A percentile compares a stretch with the other conserved stretches of the same genome.
These are phyloP conservation scores for Pythium insidiosum DNA, from an alignment of 352 stramenopile genomes.

Conservation along the genomic window DNA sequence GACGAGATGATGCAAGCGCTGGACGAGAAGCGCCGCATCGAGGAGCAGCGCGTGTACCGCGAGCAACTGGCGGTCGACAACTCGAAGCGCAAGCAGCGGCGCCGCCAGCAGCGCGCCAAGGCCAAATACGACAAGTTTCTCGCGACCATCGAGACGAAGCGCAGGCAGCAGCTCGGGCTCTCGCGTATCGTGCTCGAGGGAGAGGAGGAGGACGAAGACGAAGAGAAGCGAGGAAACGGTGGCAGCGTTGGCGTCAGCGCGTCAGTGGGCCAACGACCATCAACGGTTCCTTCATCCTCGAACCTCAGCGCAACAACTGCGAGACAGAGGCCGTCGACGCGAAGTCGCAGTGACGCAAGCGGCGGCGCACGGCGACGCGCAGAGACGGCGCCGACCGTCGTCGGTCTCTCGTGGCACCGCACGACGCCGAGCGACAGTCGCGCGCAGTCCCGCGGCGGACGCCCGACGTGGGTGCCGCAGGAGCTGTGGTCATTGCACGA, in stretches of 20 bases:
- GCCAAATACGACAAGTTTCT: slow-evolving; percentile 24
- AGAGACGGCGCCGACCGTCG: no score
- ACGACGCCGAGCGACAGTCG: background rate
- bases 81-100: slow-evolving; percentile 29
- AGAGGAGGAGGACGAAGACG: background rate
- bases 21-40: slow-evolving; percentile 28
- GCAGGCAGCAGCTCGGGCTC: slow-evolving; percentile 3
- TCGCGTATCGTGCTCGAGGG: background rate
- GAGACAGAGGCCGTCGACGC: no score
- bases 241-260: no score
- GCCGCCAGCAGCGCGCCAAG: slow-evolving; percentile 22
- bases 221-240: no score
- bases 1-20: slow-evolving; percentile 19
- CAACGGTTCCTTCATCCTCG: no score
- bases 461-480: slow-evolving; percentile 14
- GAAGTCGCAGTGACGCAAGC: no score
- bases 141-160: slow-evolving; percentile 20
- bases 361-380: no score
- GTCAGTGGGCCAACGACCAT: no score
- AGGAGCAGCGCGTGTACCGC: slow-evolving; percentile 44
- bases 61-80: slow-evolving; percentile 31
- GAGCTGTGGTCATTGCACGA: slow-evolving; percentile 10
- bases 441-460: slow-evolving; percentile 1
- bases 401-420: no score
- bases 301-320: no score